These are phyloP conservation scores for Wickerhamomyces alni DNA, from an alignment of 805 yeast species.

Conservation along the genomic window DNA sequence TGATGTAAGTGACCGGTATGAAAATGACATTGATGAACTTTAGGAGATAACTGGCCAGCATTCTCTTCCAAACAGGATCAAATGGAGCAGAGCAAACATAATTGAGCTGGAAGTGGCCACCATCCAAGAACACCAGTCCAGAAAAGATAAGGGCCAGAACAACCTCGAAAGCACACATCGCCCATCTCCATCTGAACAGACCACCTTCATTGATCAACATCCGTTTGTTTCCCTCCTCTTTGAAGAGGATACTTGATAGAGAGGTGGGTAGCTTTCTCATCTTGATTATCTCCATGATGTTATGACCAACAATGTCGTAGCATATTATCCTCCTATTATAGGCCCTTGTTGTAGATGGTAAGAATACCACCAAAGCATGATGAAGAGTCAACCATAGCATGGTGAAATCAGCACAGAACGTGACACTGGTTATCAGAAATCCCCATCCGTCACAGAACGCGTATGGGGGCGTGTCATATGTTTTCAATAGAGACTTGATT, in stretches of 20 bases:
- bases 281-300: background rate
- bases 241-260: background rate
- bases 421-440: conserved; percentile 7
- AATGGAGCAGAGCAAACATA: conserved; percentile 13
- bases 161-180: background rate
- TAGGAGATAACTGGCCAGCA: conserved; percentile 14
- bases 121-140: conserved; percentile 12
- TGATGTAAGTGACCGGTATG: conserved; percentile 12
- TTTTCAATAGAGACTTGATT: background rate
- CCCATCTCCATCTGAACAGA: conserved; percentile 8
- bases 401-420: conserved; percentile 13
- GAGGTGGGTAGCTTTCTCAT: background rate
- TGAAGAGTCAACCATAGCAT: conserved; percentile 17
- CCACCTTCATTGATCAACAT: conserved; percentile 19
- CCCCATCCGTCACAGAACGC: conserved; percentile 18
- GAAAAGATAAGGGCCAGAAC: conserved; percentile 1
- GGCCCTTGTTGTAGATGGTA: conserved; percentile 7
- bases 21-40: conserved; percentile 12
- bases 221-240: background rate
- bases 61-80: conserved; percentile 15
- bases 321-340: conserved; percentile 8
- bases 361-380: conserved; percentile 16
- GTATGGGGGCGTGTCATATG: background rate
- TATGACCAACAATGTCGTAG: conserved; percentile 2
- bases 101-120: conserved; percentile 7